Evolutionary conservation across 2,329 filamentous ascomycete species (phyloP), one percentile per base, ranked within the genome.

Genomic region (Chrysosphaeria jannelii): DNA sequence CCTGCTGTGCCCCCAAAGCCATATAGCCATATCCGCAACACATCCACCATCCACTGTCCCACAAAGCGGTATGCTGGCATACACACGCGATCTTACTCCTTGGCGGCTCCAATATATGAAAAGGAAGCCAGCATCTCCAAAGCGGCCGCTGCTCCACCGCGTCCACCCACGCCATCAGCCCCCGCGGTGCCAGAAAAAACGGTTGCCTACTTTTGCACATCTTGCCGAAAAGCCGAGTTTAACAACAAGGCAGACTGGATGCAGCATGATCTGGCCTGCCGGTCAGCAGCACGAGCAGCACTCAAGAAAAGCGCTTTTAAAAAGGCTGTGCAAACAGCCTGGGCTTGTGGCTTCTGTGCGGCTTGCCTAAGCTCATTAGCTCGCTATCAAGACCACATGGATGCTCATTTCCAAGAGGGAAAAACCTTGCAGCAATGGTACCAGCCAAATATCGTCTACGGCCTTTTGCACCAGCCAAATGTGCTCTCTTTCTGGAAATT

Each of bases 241-340:
- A 62, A 63, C 44, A 53, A 60, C 31, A 67, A 67, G 36, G 63
- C 64, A 30, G 61, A 68, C 38, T 70, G 57, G 64, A 66, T 66
- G 39, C 53, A 59, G 15, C 64, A 70, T 39, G 61, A 69, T 37
- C 62, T 67, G 31, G 12, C 10, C 4, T 69, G 64, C 42, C 67
- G 68, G 40, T 11, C n/a, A 4, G 18, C 12, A 23, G 10, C 14
- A 17, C 7, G n/a, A 19, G 45, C 32, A 57, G 60, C 14, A 60
- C 59, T 4, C 31, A n/a, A n/a, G n/a, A n/a, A n/a, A n/a, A n/a
- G n/a, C n/a, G n/a, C n/a, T n/a, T n/a, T n/a, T n/a, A n/a, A n/a
- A n/a, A n/a, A n/a, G n/a, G n/a, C n/a, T n/a, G n/a, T n/a, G 29
- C 63, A 66, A 44, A 53, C 61, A 31, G 62, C 64, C 19, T 70